These are phyloP conservation scores for Akanthomyces lecanii DNA, from an alignment of 2,329 filamentous ascomycete species.

Conservation along the genomic window DNA sequence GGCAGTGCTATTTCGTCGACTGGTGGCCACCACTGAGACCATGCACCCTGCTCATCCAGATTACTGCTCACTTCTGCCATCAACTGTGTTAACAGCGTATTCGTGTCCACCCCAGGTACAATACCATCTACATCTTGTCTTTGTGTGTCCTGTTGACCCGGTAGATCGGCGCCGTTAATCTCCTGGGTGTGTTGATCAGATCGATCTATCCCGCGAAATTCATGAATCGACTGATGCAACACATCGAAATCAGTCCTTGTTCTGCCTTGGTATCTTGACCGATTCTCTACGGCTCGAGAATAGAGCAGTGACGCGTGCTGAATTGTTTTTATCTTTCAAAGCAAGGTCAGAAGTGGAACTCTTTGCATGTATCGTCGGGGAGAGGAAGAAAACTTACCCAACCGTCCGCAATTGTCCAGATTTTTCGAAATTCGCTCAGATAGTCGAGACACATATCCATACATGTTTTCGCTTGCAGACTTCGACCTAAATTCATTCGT, in stretches of 20 bases:
- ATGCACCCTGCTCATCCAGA: constrained; percentile 25
- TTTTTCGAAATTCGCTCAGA: constrained; percentile 25
- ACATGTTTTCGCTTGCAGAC: constrained; percentile 22
- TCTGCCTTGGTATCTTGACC: constrained; percentile 23
- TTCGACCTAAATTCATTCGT: constrained; percentile 36
- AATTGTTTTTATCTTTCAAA: constrained; percentile 23
- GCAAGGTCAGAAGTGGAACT: neutral
- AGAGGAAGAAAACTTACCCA: constrained; percentile 22
- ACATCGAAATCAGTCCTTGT: constrained; percentile 28
- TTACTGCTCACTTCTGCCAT: constrained; percentile 26
- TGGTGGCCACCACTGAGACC: constrained; percentile 28
- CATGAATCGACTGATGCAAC: constrained; percentile 29
- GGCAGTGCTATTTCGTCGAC: constrained; percentile 22
- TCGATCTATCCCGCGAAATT: constrained; percentile 29
- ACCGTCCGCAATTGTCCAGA: constrained; percentile 29
- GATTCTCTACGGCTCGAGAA: constrained; percentile 23
- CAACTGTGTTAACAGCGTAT: constrained; percentile 23
- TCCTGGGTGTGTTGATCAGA: constrained; percentile 30
- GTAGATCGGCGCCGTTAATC: constrained; percentile 26
- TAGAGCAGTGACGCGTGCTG: constrained; percentile 28
- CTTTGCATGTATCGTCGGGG: no score
- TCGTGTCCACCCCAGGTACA: constrained; percentile 19
- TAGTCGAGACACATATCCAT: constrained; percentile 26
- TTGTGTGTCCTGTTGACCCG: neutral
- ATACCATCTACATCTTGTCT: neutral